Conservation (phyloP, 192 early-diverging fungal species). For the Linnemannia hyalina region DNA sequence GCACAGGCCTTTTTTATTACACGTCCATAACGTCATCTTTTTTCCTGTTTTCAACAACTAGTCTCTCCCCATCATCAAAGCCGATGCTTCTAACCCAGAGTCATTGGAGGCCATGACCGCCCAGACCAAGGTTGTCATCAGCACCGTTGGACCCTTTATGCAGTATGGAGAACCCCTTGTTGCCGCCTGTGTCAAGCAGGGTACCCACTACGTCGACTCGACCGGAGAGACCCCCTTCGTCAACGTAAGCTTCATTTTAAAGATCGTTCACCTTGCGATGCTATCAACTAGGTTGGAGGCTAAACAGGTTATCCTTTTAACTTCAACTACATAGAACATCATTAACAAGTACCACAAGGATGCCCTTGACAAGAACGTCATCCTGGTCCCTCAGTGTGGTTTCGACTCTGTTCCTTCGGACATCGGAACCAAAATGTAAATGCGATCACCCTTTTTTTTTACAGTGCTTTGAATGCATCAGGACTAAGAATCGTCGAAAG, state of each 20-base stretch:
- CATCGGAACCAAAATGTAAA: constrained; percentile 80
- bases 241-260: constrained; percentile 15
- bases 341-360: constrained; percentile 75
- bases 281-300: neutral
- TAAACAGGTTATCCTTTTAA: neutral
- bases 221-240: constrained; percentile 80
- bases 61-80: constrained; percentile 75
- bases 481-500: too few species aligned
- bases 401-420: constrained; percentile 96
- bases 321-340: constrained; percentile 71
- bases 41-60: constrained; percentile 8
- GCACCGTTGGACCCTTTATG: constrained; percentile 85
- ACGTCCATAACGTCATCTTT: neutral
- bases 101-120: constrained; percentile 72
- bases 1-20: neutral
- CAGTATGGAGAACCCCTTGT: constrained; percentile 80
- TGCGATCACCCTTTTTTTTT: too few species aligned
- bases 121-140: constrained; percentile 80
- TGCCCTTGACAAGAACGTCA: constrained; percentile 73
- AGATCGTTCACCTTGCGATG: neutral
- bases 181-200: constrained; percentile 72
- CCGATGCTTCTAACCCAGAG: constrained; percentile 71
- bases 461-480: neutral
- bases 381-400: constrained; percentile 87
- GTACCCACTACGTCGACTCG: constrained; percentile 91